Base-by-base conservation (phyloP, 345 rosid genomes). In the Euphorbia pulcherrima region DNA sequence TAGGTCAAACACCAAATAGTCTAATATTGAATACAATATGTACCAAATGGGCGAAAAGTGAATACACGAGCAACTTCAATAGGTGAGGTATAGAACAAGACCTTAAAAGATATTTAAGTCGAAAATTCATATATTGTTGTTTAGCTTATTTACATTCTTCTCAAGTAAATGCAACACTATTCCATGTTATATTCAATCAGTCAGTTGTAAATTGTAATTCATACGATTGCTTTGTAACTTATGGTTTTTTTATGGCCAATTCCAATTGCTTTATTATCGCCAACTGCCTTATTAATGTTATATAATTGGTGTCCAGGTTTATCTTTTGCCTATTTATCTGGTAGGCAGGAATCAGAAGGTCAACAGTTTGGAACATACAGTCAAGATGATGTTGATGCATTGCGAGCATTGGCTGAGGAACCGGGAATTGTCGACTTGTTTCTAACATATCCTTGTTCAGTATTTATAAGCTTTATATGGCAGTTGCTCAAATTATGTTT, bases 401-500 rank as follows among this genome's bases (percentile, higher is more conserved):
- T 93, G 79, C 92, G 97, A 71, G 98, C 98, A 60, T 82, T 93
- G 64, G 92, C 92, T 6, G 98, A 90, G 74, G 97, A 93, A 65
- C 77, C 92, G 64, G 95, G 92, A 74, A 77, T 89, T 8, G 80
- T 87, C 24, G 96, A 90, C 81, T 68, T 93, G 64, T 90, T 90
- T 74, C 72, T 93, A 52, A 84, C 90, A 93, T 90, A 93, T 93
- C 97, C 98, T 93, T 79, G 58, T 35, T 28, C 39, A 14, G 17
- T 20, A 17, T 20, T 62, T 24, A 40, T 52, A 55, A 23, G 64
- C 56, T 35, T 9, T 6, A 20, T 73, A 33, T 46, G 6, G 23
- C 47, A 18, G 61, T 60, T 72, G 40, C 33, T 48, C 2, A 4
- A 5, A 2, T 28, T 35, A 14, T 56, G 50, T 30, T 28, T 26